Evolutionary conservation across 2,329 filamentous ascomycete species (phyloP).

Genomic region (Trichoderma hamatum): DNA sequence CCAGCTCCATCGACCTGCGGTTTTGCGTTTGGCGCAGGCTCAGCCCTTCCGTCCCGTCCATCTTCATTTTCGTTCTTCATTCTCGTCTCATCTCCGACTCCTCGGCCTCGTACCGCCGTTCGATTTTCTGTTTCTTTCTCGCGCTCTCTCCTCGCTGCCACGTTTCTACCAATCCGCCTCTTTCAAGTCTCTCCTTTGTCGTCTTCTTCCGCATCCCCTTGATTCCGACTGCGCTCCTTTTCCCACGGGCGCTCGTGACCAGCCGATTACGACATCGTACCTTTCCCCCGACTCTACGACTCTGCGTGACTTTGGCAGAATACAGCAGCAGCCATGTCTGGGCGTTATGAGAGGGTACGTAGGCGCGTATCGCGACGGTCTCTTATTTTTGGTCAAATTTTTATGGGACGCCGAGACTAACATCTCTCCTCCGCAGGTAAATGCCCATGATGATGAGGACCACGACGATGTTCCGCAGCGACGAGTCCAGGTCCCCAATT

Average conservation of each 20-base stretch:
- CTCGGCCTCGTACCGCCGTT: background rate
- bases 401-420: background rate
- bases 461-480: conserved; percentile 19
- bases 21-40: conserved; percentile 8
- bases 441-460: conserved; percentile 58
- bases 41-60: background rate
- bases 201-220: background rate
- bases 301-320: conserved; percentile 13
- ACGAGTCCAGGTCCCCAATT: conserved; percentile 56
- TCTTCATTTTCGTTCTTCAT: background rate
- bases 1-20: conserved; percentile 8
- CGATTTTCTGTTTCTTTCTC: background rate
- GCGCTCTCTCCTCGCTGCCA: background rate
- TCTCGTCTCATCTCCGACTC: conserved; percentile 10
- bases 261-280: conserved; percentile 23
- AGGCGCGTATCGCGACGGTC: background rate
- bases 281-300: background rate
- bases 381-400: background rate
- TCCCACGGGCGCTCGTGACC: conserved; percentile 11
- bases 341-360: conserved; percentile 62
- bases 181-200: background rate
- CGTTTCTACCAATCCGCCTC: background rate
- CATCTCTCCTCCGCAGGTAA: conserved; percentile 49
- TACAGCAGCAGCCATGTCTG: conserved; percentile 49
- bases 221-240: conserved; percentile 12